Base-by-base conservation (phyloP, 2,329 filamentous ascomycete genomes). In the Fusarium musae region DNA sequence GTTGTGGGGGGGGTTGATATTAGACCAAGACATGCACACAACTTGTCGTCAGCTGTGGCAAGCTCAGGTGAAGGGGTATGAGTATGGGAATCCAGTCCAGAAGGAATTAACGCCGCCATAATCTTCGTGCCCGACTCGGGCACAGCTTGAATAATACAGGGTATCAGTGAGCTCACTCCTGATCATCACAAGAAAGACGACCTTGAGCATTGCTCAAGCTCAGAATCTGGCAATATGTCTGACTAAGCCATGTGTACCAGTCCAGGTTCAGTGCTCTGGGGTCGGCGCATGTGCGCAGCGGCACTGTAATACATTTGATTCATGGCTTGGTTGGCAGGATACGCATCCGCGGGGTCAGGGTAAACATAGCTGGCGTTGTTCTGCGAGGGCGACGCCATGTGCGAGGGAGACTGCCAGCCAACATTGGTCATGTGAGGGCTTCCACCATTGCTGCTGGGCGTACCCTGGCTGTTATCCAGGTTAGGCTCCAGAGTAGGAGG, bases 381-480 rank as follows among this genome's bases (percentile, higher is more conserved):
- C 70, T 95, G 93, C 13, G 93, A 92, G 15, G 92, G 90, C 74
- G 94, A 90, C 37, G 89, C 88, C 72, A 90, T 89, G 75, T 95
- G 93, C 5, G 91, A 90, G 8, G 95, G 95, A 9, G 95, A 97
- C 74, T 94, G 93, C 95, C 96, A 98, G 61, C 93, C 93, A 70
- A 94, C 88, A 69, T 88, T 91, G 70, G 85, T 83, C 90, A 97
- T 94, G 82, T 98, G 95, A 57, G 96, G 95, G 81, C 95, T 97
- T 59, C 93, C 93, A 63, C 86, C 90, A n/a, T 89, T 92, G 79
- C 93, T 97, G 62, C 87, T 87, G 56, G 85, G 82, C 4, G 88
- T 90, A 6, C 90, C 86, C 76, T 93, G 91, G 73, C 92, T 91
- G 66, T 93, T 92, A 80, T 96, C 94, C 70, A 94, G 88, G 81